These are phyloP conservation scores for Wickerhamomyces chaumierensis DNA, from an alignment of 805 yeast species.

Conservation along the genomic window DNA sequence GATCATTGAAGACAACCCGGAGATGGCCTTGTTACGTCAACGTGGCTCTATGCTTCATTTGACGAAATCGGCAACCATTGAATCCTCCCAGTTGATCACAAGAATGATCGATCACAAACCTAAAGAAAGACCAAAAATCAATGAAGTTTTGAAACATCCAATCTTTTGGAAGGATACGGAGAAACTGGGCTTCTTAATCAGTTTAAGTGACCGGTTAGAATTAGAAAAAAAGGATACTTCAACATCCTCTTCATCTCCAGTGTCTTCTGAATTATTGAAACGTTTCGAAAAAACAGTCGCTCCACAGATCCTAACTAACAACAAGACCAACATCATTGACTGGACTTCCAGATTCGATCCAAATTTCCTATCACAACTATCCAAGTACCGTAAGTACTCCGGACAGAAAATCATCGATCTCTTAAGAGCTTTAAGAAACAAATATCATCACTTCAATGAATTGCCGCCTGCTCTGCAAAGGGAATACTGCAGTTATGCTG, in stretches of 20 bases:
- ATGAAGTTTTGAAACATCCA: constrained; percentile 67
- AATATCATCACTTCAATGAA: constrained; percentile 90
- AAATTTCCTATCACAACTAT: constrained; percentile 71
- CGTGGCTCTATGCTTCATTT: constrained; percentile 69
- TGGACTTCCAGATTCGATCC: constrained; percentile 72
- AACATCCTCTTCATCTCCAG: constrained; percentile 43
- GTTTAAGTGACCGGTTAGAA: constrained; percentile 87
- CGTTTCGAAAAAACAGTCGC: constrained; percentile 39
- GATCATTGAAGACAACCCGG: too few relatives aligned
- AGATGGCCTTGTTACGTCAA: constrained; percentile 52
- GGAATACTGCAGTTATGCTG: too few relatives aligned
- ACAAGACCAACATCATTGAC: constrained; percentile 41
- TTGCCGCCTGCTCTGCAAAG: constrained; percentile 39
- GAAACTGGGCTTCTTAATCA: constrained; percentile 73
- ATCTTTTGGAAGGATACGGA: constrained; percentile 70
- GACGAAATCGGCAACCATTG: constrained; percentile 31
- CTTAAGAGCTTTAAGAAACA: constrained; percentile 81
- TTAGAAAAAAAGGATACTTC: constrained; percentile 65
- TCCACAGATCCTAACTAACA: constrained; percentile 35
- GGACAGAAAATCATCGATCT: constrained; percentile 73
- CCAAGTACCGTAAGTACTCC: constrained; percentile 83
- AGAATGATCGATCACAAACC: constrained; percentile 69
- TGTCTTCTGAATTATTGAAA: constrained; percentile 12
- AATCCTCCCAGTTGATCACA: constrained; percentile 61
- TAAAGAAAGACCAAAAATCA: constrained; percentile 57